Evolutionary conservation across 345 rosid species (phyloP).

Genomic region (Camelina sativa): DNA sequence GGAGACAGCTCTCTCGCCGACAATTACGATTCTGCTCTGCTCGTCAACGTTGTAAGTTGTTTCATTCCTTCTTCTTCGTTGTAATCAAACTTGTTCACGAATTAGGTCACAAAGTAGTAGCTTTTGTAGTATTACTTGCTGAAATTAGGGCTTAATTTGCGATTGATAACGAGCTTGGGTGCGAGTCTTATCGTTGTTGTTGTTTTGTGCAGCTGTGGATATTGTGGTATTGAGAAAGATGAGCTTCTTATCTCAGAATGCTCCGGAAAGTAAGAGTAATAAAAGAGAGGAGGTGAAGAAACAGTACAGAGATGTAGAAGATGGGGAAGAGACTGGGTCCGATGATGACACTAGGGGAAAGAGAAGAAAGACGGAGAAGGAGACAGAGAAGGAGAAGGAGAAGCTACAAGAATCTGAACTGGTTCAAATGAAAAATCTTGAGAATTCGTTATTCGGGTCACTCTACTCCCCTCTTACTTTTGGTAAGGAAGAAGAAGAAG

Average conservation of each 20-base stretch:
- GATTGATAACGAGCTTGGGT: background rate
- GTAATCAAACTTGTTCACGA: background rate
- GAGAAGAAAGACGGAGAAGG: constrained; percentile 73
- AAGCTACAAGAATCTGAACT: constrained; percentile 54
- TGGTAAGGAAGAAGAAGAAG: constrained; percentile 54
- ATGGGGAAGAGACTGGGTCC: constrained; percentile 45
- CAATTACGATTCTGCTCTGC: constrained; percentile 27
- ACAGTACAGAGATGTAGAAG: constrained; percentile 40
- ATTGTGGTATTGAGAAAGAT: constrained; percentile 40
- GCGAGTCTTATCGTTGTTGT: constrained; percentile 27
- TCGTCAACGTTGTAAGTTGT: constrained; percentile 36
- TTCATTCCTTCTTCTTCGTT: background rate
- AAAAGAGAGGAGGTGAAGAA: constrained; percentile 41
- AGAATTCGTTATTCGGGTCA: constrained; percentile 76
- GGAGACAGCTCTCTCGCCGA: constrained; percentile 35
- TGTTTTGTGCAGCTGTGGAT: constrained; percentile 14
- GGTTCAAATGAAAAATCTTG: constrained; percentile 73
- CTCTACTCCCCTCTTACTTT: constrained; percentile 75
- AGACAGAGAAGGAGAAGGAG: constrained; percentile 41
- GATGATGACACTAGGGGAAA: constrained; percentile 46
- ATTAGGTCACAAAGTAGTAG: background rate
- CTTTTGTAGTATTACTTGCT: background rate
- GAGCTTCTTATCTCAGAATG: constrained; percentile 76
- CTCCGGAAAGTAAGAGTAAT: constrained; percentile 47
- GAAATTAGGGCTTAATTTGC: background rate